phyloP scores from a whole-genome alignment of 2,329 filamentous ascomycete species.

The Dothideomycetes sp. region DNA sequence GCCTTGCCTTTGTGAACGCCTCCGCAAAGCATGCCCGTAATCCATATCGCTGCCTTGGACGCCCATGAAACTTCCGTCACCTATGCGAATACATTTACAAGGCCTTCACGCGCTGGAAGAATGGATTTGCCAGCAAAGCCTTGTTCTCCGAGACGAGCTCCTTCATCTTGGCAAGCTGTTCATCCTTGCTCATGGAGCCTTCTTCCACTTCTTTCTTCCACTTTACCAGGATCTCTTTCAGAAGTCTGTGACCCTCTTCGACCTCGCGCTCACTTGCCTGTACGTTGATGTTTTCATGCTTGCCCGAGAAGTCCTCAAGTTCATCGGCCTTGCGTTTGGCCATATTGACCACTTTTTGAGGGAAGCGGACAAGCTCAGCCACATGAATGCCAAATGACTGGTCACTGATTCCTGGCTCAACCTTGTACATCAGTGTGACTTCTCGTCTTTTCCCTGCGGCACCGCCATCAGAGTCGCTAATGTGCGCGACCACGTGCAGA shows the following conservation, averaged over 20 bases:
- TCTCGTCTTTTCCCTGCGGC: constrained; percentile 43
- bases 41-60: too few species aligned
- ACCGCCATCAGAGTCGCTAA: constrained; percentile 38
- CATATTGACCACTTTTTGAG: constrained; percentile 96
- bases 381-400: constrained; percentile 98
- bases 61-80: too few species aligned
- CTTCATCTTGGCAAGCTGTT: constrained; percentile 56
- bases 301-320: constrained; percentile 84
- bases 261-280: constrained; percentile 74
- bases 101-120: constrained; percentile 51
- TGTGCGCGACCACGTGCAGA: constrained; percentile 91
- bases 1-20: too few species aligned
- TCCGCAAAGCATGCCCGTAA: too few species aligned
- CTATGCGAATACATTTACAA: constrained; percentile 27
- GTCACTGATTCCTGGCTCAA: constrained; percentile 89
- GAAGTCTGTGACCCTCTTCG: constrained; percentile 71
- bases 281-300: constrained; percentile 47
- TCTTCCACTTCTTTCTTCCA: constrained; percentile 63
- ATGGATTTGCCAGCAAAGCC: constrained; percentile 50
- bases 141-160: constrained; percentile 67
- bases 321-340: constrained; percentile 98
- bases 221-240: constrained; percentile 70
- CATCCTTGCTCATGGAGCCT: constrained; percentile 49
- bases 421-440: constrained; percentile 93
- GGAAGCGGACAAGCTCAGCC: constrained; percentile 90